Evolutionary conservation across 148 eudicot genomes (phyloP), one percentile per base, ranked within the genome.

Genomic region (Suaeda aralocaspica): DNA sequence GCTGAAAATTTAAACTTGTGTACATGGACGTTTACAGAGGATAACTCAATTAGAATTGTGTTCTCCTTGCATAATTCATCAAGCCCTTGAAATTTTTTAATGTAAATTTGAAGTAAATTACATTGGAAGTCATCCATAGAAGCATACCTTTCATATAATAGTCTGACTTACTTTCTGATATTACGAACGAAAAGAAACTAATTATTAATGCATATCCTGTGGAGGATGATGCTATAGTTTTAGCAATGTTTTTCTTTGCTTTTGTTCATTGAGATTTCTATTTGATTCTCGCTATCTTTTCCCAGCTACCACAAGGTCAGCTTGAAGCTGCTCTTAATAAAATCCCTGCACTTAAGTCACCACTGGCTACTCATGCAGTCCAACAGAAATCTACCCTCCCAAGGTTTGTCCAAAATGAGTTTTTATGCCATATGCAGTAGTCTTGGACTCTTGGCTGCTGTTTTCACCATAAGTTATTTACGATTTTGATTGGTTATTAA

Each of bases 271-370:
- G 16, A 30, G 68, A 51, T 22, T 18, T 22, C n/a, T n/a, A 25
- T 16, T 29, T 29, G 56, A 14, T 6, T 49, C 6, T 39, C 50
- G 8, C 52, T 73, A 1, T 68, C 52, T 74, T 71, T 64, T 28
- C 45, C 62, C 83, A 92, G 98, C 80, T 92, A 59, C 98, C 98
- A 51, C 84, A 89, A 65, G 81, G 92, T 64, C 98, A 90, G 78
- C 94, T 92, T 68, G 98, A 92, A 86, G 82, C 79, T 75, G 96
- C 96, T 29, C 65, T 92, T 48, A 85, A 84, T 78, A 89, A 84
- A 81, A 85, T 76, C 21, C 86, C 91, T 18, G 93, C 88, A 42
- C 86, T 92, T 56, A 89, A 71, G 70, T 82, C 83, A 62, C 89
- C 98, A 42, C 78, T 92, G 70, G 78, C 81, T 71, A 81, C 82